Evolutionary conservation across 2,329 filamentous ascomycete species (phyloP).

Genomic region (Fusarium drepaniforme): DNA sequence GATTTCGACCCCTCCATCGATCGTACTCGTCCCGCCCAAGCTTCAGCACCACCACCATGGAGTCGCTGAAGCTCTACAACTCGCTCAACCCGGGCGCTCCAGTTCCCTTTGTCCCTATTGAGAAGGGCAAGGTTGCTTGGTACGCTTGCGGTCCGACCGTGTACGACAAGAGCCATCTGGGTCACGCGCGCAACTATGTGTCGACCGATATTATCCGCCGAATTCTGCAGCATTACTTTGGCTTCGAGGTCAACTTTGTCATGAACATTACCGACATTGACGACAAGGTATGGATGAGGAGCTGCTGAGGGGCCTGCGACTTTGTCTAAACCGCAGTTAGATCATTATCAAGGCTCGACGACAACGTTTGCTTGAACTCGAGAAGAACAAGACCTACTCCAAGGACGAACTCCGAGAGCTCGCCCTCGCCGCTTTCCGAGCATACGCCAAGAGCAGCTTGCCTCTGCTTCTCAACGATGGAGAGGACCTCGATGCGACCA

Average conservation of each 20-base stretch:
- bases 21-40: conserved; percentile 48
- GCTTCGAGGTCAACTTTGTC: conserved; percentile 85
- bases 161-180: conserved; percentile 84
- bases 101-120: conserved; percentile 79
- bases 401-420: conserved; percentile 60
- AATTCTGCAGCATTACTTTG: conserved; percentile 86
- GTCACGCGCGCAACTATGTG: conserved; percentile 91
- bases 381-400: conserved; percentile 75
- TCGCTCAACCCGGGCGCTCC: conserved; percentile 79
- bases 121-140: conserved; percentile 81
- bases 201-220: conserved; percentile 89
- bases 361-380: conserved; percentile 83
- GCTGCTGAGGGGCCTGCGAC: conserved; percentile 5
- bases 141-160: conserved; percentile 92
- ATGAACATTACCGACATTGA: conserved; percentile 95
- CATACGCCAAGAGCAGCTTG: conserved; percentile 68
- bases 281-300: conserved; percentile 67
- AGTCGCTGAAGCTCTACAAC: conserved; percentile 81
- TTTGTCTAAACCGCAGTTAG: conserved; percentile 48
- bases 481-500: conserved; percentile 59
- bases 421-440: conserved; percentile 64
- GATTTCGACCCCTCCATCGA: conserved; percentile 45
- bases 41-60: conserved; percentile 54
- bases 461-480: conserved; percentile 62
- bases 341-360: conserved; percentile 76